These are phyloP conservation scores for Asterophora lycoperdoides DNA, from an alignment of 768 basidiomycete genomes.

Conservation along the genomic window DNA sequence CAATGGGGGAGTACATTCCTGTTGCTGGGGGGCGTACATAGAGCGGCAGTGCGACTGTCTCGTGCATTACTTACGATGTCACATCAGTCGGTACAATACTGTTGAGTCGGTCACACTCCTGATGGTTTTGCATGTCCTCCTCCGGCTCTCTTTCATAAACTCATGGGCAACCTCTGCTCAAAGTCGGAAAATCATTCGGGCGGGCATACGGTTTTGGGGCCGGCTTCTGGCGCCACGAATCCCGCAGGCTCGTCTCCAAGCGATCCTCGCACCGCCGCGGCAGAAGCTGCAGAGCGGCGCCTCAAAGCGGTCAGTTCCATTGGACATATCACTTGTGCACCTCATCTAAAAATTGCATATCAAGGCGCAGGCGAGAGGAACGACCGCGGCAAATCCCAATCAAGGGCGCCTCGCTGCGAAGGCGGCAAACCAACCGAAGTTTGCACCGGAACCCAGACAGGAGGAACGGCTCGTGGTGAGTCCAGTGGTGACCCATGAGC, in stretches of 20 bases:
- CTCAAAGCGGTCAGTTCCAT: conserved; percentile 46
- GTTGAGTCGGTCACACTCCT: not conserved
- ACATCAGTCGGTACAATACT: conserved; percentile 6
- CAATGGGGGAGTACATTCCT: conserved; percentile 43
- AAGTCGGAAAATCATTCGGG: conserved; percentile 41
- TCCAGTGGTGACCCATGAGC: conserved; percentile 9
- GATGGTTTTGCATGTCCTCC: not conserved
- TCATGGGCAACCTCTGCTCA: conserved; percentile 60
- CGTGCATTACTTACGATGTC: conserved; percentile 1
- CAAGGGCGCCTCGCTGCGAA: conserved; percentile 43
- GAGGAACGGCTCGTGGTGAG: conserved; percentile 27
- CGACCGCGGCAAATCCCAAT: conserved; percentile 41
- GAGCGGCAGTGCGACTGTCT: not conserved
- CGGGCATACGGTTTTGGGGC: conserved; percentile 47
- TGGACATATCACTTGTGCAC: conserved; percentile 5
- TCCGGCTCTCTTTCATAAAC: not conserved
- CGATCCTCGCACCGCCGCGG: conserved; percentile 52
- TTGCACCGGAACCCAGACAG: conserved; percentile 29
- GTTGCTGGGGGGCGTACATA: conserved; percentile 25
- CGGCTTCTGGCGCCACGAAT: conserved; percentile 29
- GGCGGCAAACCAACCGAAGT: conserved; percentile 36
- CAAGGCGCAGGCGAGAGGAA: conserved; percentile 43
- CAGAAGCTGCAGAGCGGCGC: conserved; percentile 60
- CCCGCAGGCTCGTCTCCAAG: conserved; percentile 24
- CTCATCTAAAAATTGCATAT: conserved; percentile 17